These are phyloP conservation scores for Paxillus ammoniavirescens DNA, from an alignment of 768 basidiomycete genomes.

Conservation along the genomic window DNA sequence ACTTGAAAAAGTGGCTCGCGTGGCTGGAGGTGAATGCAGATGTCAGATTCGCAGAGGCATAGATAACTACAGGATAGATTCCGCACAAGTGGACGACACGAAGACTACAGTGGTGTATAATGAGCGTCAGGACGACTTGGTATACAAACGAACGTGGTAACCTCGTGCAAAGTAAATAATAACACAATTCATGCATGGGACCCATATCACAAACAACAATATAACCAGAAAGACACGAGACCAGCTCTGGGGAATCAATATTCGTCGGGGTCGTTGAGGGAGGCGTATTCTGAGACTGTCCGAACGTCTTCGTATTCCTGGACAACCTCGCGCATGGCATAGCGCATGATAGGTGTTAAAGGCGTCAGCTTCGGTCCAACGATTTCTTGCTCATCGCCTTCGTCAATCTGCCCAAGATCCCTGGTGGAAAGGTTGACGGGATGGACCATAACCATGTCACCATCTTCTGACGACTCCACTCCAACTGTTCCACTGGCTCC, in stretches of 20 bases:
- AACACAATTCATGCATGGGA: not conserved
- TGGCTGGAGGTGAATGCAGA: conserved; percentile 93
- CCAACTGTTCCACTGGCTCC: conserved; percentile 43
- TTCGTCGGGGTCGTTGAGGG: conserved; percentile 67
- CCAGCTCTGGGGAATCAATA: conserved; percentile 39
- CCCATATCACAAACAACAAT: not conserved
- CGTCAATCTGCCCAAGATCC: conserved; percentile 45
- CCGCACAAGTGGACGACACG: not conserved
- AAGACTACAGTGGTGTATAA: not conserved
- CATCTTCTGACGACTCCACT: conserved; percentile 38
- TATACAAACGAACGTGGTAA: conserved; percentile 13
- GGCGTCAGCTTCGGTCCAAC: conserved; percentile 77
- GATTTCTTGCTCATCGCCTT: conserved; percentile 52
- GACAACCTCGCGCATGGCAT: conserved; percentile 81
- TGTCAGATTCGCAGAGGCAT: conserved; percentile 75
- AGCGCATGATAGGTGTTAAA: conserved; percentile 77
- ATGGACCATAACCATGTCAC: conserved; percentile 48
- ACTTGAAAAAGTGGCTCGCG: conserved; percentile 84
- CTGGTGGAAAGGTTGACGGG: conserved; percentile 37
- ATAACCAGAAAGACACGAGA: not conserved
- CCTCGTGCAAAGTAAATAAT: not conserved
- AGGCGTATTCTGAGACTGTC: conserved; percentile 77
- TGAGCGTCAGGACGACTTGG: not conserved
- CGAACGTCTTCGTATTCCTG: conserved; percentile 78
- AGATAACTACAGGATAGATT: not conserved